Base-by-base conservation (phyloP, 75 land plant species). In the Pseudotsuga menziesii region DNA sequence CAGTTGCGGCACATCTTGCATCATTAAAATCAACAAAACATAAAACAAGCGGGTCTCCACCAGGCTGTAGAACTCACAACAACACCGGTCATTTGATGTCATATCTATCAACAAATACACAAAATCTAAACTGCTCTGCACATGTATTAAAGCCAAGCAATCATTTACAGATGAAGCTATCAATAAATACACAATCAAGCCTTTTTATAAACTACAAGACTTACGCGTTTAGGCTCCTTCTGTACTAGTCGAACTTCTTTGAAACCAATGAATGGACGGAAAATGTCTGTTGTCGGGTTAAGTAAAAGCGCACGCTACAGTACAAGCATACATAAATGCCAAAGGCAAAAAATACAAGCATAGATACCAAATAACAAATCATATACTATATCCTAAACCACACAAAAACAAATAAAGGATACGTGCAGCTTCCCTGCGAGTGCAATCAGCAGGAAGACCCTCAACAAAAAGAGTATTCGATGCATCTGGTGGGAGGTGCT, bases 181-280 rank as follows among this genome's bases (percentile, higher is more conserved):
- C 54, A 48, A 48, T 48, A 11, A 48, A 48, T 48, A 9, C 54
- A 9, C 54, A 48, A 9, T 29, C 32, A 29, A 29, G 1, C 1
- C 1, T 29, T 29, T 29, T 48, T 11, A n/a, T 48, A 48, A 11
- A 48, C 54, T 48, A 2, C 11, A 73, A n/a, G n/a, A n/a, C 96
- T 85, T 78, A 95, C 98, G 83, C 83, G 85, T 84, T 83, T 93
- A 29, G 90, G 87, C 58, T 94, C 98, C 77, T 96, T 96, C 82
- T 81, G 86, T 17, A 96, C 98, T 75, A 96, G 92, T 70, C 98
- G 87, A 56, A 94, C 97, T 87, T 96, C 98, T 63, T 90, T 90
- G 80, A 88, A 96, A 14, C 98, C 98, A n/a, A 94, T 87, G 86
- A 96, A 96, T 41, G 98, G 98, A 56, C 98, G 98, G 71, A 96